Conservation (phyloP, 352 stramenopile species). For the Lagenidium giganteum region DNA sequence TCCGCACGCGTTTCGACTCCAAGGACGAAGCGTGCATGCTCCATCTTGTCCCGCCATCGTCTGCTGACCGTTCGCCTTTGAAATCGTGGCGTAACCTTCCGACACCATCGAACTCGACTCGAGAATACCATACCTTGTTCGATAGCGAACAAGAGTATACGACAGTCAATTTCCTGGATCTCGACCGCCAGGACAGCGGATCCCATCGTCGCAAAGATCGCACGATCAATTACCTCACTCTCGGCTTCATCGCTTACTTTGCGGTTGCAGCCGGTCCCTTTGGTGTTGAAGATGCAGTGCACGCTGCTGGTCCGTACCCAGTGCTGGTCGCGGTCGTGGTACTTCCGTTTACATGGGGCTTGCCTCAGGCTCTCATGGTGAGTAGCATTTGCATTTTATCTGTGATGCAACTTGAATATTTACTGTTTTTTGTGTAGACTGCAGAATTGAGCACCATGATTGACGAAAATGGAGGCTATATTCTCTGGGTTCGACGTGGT, state of each 20-base stretch:
- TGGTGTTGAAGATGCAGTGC: conserved; percentile 73
- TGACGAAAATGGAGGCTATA: conserved; percentile 82
- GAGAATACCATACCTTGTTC: conserved; percentile 35
- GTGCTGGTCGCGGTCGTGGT: conserved; percentile 69
- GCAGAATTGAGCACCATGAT: conserved; percentile 83
- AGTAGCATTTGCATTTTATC: conserved; percentile 2
- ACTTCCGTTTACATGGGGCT: conserved; percentile 75
- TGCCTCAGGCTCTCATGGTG: conserved; percentile 82
- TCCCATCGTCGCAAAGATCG: conserved; percentile 34
- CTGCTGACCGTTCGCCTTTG: conserved; percentile 64
- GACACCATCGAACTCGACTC: conserved; percentile 24
- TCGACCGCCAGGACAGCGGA: conserved; percentile 14
- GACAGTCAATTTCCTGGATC: neutral
- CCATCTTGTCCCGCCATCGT: conserved; percentile 70
- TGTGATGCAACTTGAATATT: neutral
- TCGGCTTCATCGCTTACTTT: conserved; percentile 85
- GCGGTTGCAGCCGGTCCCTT: conserved; percentile 74
- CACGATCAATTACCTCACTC: conserved; percentile 77
- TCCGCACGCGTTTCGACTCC: conserved; percentile 68
- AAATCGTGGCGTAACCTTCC: conserved; percentile 73
- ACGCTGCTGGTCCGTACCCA: conserved; percentile 60
- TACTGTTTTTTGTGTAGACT: conserved; percentile 27
- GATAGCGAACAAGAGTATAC: conserved; percentile 41
- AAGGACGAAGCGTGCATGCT: conserved; percentile 38
- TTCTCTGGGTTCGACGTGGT: conserved; percentile 77